Conservation (phyloP, 1,139 yeast genomes). For the Blastobotrys serpentis region DNA sequence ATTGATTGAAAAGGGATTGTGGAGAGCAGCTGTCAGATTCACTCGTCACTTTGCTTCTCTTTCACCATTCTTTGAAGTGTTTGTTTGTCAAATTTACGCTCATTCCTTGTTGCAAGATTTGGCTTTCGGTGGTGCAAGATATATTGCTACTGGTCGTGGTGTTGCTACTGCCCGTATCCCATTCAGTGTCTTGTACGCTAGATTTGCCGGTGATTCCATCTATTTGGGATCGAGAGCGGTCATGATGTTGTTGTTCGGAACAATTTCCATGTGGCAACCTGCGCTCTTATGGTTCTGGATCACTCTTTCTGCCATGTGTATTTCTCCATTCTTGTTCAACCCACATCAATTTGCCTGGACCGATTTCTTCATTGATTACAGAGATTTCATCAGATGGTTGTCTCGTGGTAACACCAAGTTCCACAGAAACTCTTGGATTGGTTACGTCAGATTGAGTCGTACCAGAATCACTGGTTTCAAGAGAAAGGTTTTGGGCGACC, state of each 20-base stretch:
- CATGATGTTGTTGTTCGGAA: slow-evolving; percentile 59
- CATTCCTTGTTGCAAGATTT: slow-evolving; percentile 66
- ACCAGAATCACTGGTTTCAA: slow-evolving; percentile 69
- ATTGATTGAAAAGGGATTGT: slow-evolving; percentile 69
- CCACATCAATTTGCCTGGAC: slow-evolving; percentile 78
- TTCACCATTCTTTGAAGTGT: slow-evolving; percentile 84
- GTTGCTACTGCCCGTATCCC: slow-evolving; percentile 71
- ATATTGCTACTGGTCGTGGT: slow-evolving; percentile 83
- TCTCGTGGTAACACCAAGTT: slow-evolving; percentile 58
- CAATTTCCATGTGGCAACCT: slow-evolving; percentile 70
- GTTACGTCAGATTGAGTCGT: slow-evolving; percentile 52
- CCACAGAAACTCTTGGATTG: slow-evolving; percentile 60
- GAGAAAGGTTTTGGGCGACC: slow-evolving; percentile 80
- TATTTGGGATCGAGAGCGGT: slow-evolving; percentile 63
- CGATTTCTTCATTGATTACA: slow-evolving; percentile 73
- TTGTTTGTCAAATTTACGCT: slow-evolving; percentile 82
- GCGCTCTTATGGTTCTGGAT: slow-evolving; percentile 84
- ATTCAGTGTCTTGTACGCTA: slow-evolving; percentile 58
- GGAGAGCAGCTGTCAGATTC: slow-evolving; percentile 60
- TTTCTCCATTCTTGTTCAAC: slow-evolving; percentile 79
- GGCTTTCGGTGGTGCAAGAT: slow-evolving; percentile 78
- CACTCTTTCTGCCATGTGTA: slow-evolving; percentile 65
- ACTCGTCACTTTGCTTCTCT: slow-evolving; percentile 65
- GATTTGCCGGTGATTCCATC: slow-evolving; percentile 63
- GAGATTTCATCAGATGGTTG: slow-evolving; percentile 65